phyloP scores from a whole-genome alignment of 2,329 filamentous ascomycete genomes.

The Magnaporthiopsis incrustans region DNA sequence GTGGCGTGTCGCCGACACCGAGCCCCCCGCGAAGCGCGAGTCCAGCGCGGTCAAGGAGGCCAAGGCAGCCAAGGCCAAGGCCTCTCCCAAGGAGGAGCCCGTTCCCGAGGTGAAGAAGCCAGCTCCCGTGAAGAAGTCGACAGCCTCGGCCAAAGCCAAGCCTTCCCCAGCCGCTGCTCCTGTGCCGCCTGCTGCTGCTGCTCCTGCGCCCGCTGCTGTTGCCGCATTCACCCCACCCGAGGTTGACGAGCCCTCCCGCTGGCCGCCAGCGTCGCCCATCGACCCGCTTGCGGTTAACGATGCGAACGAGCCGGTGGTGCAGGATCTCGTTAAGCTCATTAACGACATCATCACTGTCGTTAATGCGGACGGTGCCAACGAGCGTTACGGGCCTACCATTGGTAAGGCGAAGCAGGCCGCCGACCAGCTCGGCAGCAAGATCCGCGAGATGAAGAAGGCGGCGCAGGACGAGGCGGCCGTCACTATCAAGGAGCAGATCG shows the following conservation, averaged over 20 bases:
- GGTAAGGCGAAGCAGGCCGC: constrained; percentile 81
- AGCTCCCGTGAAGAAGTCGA: constrained; percentile 21
- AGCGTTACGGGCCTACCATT: constrained; percentile 71
- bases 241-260: constrained; percentile 57
- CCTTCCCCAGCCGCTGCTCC: constrained; percentile 16
- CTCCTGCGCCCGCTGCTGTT: constrained; percentile 17
- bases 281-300: constrained; percentile 69
- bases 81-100: constrained; percentile 17
- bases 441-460: constrained; percentile 62
- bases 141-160: constrained; percentile 5
- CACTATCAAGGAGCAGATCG: constrained; percentile 62
- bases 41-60: constrained; percentile 42
- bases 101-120: constrained; percentile 13
- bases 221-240: constrained; percentile 45
- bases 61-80: constrained; percentile 17
- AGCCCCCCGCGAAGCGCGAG: constrained; percentile 47
- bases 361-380: constrained; percentile 74
- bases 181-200: no score
- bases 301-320: constrained; percentile 77
- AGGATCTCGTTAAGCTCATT: constrained; percentile 88
- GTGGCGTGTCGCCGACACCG: constrained; percentile 62
- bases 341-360: constrained; percentile 94
- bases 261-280: constrained; percentile 60
- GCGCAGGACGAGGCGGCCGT: constrained; percentile 64
- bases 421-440: constrained; percentile 67